Conservation (phyloP, 139 green algal genomes). For the Chlorella sorokiniana region DNA sequence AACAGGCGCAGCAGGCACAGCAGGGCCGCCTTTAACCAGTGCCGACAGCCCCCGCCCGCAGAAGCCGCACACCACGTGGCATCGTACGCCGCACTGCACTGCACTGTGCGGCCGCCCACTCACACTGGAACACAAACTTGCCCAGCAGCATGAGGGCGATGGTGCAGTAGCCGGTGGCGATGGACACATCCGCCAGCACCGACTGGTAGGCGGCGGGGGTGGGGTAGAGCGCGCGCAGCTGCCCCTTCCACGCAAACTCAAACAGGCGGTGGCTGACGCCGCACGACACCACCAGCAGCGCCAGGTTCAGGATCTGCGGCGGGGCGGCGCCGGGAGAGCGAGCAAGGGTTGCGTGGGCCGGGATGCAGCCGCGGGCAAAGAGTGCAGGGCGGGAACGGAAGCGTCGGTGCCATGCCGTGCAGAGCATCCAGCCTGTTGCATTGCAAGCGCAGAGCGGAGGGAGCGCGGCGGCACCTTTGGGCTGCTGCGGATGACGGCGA, state of each 20-base stretch:
- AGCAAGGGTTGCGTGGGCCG: background rate
- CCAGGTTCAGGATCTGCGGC: slow-evolving; percentile 75
- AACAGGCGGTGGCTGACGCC: slow-evolving; percentile 81
- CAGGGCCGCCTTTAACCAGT: background rate
- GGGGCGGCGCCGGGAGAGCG: background rate
- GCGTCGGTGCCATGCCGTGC: too few species aligned
- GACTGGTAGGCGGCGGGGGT: slow-evolving; percentile 68
- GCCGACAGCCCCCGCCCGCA: background rate
- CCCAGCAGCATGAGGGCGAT: slow-evolving; percentile 80
- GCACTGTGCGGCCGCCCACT: background rate
- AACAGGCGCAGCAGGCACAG: background rate
- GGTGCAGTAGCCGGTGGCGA: slow-evolving; percentile 74
- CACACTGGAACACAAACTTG: slow-evolving; percentile 79
- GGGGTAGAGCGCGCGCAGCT: slow-evolving; percentile 80
- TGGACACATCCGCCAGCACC: slow-evolving; percentile 83
- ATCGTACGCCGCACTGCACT: background rate
- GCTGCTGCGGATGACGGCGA: slow-evolving; percentile 60
- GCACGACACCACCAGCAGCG: slow-evolving; percentile 77
- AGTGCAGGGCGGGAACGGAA: background rate
- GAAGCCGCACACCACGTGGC: background rate
- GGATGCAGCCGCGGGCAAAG: background rate
- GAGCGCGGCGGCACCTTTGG: slow-evolving; percentile 6
- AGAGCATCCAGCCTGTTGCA: background rate
- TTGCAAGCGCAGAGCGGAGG: background rate
- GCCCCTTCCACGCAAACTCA: slow-evolving; percentile 89